Conservation (phyloP, 1,139 yeast genomes). For the Saccharomycopsis hybrid region DNA sequence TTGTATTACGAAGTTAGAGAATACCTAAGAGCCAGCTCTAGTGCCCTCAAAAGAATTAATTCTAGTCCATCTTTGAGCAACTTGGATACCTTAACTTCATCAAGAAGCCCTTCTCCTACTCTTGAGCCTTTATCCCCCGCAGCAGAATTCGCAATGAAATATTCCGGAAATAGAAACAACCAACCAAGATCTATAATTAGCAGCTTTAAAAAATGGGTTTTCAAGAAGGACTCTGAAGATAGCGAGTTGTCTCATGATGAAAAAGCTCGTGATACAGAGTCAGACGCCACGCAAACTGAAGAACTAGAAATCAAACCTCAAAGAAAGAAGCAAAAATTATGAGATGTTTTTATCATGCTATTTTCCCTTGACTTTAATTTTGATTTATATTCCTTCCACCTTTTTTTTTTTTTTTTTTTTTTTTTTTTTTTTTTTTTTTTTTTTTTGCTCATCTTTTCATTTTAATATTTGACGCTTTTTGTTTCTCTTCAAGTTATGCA, state of each 20-base stretch:
- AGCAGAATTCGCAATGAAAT: slow-evolving; percentile 58
- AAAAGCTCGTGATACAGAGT: slow-evolving; percentile 1
- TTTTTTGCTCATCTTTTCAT: neutral
- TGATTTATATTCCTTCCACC: neutral
- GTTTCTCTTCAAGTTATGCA: too few relatives aligned
- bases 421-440: too few relatives aligned
- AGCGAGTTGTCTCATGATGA: neutral
- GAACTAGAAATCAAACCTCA: neutral
- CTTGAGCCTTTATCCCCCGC: slow-evolving; percentile 43
- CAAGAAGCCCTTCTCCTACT: slow-evolving; percentile 21
- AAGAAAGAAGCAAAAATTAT: slow-evolving; percentile 4
- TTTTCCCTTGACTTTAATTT: neutral
- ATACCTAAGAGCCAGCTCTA: slow-evolving; percentile 45
- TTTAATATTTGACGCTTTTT: neutral
- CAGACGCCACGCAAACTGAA: slow-evolving; percentile 5
- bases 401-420: neutral
- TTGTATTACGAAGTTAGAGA: slow-evolving; percentile 78
- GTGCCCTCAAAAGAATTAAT: slow-evolving; percentile 31
- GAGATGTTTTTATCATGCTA: neutral
- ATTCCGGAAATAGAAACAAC: slow-evolving; percentile 36
- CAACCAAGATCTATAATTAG: slow-evolving; percentile 44
- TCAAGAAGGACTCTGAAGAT: slow-evolving; percentile 27
- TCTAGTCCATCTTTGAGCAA: slow-evolving; percentile 27
- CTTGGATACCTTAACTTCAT: slow-evolving; percentile 12
- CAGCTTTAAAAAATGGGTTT: slow-evolving; percentile 67